Conservation (phyloP, 768 basidiomycete genomes). For the Coprinellus micaceus region DNA sequence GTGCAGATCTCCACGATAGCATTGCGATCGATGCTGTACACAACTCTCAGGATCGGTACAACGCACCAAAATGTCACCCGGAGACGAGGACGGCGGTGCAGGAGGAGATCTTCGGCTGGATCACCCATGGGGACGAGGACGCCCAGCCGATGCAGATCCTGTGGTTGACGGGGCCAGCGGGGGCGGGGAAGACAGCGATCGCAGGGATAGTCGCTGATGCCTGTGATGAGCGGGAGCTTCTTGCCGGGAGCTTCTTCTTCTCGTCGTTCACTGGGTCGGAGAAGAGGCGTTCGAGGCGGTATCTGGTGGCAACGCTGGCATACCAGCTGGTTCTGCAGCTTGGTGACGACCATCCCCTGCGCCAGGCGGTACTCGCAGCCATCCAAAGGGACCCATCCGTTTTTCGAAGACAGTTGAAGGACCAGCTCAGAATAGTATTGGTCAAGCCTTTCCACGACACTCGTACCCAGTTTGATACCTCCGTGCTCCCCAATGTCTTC, state of each 20-base stretch:
- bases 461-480: not conserved
- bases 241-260: slow-evolving; percentile 12
- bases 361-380: not conserved
- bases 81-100: slow-evolving; percentile 2
- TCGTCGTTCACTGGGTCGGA: not conserved
- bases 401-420: not conserved
- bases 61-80: not conserved
- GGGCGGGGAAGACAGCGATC: slow-evolving; percentile 11
- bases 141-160: not conserved
- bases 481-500: slow-evolving; percentile 7
- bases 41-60: slow-evolving; percentile 7
- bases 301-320: not conserved
- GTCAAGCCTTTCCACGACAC: slow-evolving; percentile 8
- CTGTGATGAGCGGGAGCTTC: not conserved
- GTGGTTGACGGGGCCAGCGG: slow-evolving; percentile 10
- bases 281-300: not conserved
- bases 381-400: not conserved
- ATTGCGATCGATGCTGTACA: slow-evolving; percentile 6
- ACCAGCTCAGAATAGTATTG: slow-evolving; percentile 17
- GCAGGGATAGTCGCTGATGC: slow-evolving; percentile 3
- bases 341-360: not conserved
- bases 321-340: not conserved
- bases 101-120: slow-evolving; percentile 4
- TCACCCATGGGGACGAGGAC: not conserved
- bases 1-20: not conserved